These are phyloP conservation scores for Zymoseptoria brevis DNA, from an alignment of 2,329 filamentous ascomycete genomes.

Conservation along the genomic window DNA sequence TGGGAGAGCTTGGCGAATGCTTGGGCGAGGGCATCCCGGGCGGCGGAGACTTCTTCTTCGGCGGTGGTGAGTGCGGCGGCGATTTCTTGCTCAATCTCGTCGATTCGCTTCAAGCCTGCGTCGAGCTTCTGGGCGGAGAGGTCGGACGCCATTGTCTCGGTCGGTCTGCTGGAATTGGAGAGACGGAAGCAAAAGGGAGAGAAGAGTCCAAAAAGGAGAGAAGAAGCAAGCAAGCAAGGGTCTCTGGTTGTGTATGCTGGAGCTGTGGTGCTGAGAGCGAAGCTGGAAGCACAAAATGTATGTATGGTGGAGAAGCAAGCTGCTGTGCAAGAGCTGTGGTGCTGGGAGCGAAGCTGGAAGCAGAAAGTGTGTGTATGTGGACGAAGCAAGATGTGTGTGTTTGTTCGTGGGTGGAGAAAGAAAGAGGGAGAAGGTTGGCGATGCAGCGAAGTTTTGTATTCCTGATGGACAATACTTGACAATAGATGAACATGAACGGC, in stretches of 20 bases:
- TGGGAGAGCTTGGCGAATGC: background rate
- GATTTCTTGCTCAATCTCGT: background rate
- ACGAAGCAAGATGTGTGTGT: background rate
- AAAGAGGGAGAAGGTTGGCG: background rate
- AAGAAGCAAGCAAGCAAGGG: background rate
- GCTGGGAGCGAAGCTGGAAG: background rate
- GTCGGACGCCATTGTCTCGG: background rate
- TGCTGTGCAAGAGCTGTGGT: background rate
- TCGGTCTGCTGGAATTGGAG: background rate
- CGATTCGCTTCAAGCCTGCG: background rate
- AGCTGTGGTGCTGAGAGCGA: background rate
- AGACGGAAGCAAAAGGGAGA: background rate
- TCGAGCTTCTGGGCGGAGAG: background rate
- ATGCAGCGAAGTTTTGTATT: background rate
- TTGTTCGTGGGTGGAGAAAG: background rate
- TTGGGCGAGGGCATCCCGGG: background rate
- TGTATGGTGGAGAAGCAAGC: background rate
- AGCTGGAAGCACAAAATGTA: background rate
- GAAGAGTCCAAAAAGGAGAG: background rate
- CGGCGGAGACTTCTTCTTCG: background rate
- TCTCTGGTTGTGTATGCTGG: background rate
- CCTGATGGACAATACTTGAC: background rate
- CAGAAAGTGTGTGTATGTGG: background rate
- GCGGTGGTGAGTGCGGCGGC: background rate
- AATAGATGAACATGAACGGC: background rate